phyloP scores from a whole-genome alignment of 73 alveolate genomes.

The Paraurostyla sp. region DNA sequence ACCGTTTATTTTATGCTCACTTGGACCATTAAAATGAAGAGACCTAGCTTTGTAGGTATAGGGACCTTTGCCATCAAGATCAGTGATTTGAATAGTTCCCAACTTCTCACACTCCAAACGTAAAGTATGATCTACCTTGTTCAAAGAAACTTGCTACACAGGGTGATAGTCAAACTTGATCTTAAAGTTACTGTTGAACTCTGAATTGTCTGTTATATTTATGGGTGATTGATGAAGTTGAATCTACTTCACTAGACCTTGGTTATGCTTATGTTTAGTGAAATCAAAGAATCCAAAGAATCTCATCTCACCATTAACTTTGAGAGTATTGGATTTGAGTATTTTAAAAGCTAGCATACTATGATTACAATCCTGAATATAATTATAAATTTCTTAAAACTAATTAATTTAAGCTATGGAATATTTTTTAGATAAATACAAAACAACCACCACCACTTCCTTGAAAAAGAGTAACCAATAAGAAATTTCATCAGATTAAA shows the following conservation, averaged over 20 bases:
- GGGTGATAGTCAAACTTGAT: constrained; percentile 5
- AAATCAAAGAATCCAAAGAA: constrained; percentile 5
- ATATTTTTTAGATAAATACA: no score
- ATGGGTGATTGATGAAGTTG: background rate
- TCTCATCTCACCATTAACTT: no score
- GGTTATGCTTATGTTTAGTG: background rate
- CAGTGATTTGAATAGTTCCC: constrained; percentile 14
- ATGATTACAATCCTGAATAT: no score
- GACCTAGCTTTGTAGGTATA: background rate
- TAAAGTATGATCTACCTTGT: constrained; percentile 9
- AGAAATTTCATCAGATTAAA: background rate
- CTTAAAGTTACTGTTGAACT: background rate
- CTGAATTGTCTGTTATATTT: background rate
- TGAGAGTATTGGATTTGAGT: no score
- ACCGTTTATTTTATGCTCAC: constrained; percentile 10
- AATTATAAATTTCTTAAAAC: background rate
- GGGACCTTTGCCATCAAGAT: constrained; percentile 39
- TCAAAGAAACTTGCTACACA: background rate
- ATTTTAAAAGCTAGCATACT: no score
- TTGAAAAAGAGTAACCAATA: background rate
- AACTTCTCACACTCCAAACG: background rate
- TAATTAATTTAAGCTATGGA: background rate
- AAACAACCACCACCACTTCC: no score
- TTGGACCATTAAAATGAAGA: constrained; percentile 11
- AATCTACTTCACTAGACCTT: background rate